These are phyloP conservation scores for Lepiota brunneoincarnata DNA, from an alignment of 768 basidiomycete genomes.

Conservation along the genomic window DNA sequence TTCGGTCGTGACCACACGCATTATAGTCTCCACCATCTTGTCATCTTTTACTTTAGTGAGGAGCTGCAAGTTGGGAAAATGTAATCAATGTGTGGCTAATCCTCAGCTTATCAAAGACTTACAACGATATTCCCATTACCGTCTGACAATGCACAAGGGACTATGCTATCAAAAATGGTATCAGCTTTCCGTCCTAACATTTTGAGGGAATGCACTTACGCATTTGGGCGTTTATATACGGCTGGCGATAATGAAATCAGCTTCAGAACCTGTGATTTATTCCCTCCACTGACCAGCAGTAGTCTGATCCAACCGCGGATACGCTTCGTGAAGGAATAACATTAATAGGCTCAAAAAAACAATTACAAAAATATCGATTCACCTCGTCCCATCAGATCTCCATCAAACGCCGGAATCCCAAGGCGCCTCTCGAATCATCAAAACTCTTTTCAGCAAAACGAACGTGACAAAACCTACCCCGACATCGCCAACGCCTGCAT, in stretches of 20 bases:
- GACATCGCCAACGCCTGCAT: conserved; percentile 34
- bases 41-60: conserved; percentile 45
- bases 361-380: conserved; percentile 23
- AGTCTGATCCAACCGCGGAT: conserved; percentile 30
- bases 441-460: conserved; percentile 1
- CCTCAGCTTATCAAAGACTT: not conserved
- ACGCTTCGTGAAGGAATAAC: conserved; percentile 17
- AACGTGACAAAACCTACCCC: conserved; percentile 22
- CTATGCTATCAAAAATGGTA: conserved; percentile 17
- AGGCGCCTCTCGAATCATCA: conserved; percentile 25
- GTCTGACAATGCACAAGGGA: conserved; percentile 28
- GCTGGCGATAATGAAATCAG: conserved; percentile 15
- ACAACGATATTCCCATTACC: conserved; percentile 30
- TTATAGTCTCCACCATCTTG: conserved; percentile 38
- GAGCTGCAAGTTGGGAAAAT: conserved; percentile 18
- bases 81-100: not conserved
- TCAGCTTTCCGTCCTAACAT: not conserved
- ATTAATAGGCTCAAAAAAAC: conserved; percentile 16
- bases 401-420: conserved; percentile 39
- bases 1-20: conserved; percentile 47
- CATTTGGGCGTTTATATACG: conserved; percentile 30
- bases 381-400: conserved; percentile 47
- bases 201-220: conserved; percentile 16
- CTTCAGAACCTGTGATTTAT: not conserved
- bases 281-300: conserved; percentile 22